Conservation (phyloP, 192 early-diverging fungal species). For the Paraglomus brasilianum region DNA sequence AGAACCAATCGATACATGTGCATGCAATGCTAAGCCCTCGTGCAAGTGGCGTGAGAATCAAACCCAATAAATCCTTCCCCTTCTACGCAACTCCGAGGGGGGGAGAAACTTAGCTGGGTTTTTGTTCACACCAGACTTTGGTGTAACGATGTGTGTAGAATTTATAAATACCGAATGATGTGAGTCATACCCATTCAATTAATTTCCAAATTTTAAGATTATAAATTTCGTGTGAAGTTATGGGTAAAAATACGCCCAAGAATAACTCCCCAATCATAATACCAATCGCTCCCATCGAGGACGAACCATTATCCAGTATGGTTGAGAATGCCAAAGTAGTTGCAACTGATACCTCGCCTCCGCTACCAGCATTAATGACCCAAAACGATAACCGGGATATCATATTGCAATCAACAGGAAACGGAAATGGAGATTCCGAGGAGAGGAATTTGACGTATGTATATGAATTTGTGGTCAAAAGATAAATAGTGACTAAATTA, state of each 20-base stretch:
- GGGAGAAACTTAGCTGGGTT: no score
- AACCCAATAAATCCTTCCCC: no score
- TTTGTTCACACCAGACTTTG: no score
- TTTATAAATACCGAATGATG: no score
- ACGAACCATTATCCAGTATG: conserved; percentile 13
- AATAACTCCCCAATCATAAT: not conserved
- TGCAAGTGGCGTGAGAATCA: no score
- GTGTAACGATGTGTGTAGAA: no score
- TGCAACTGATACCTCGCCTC: conserved; percentile 20
- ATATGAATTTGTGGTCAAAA: not conserved
- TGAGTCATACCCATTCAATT: no score
- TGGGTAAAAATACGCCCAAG: conserved; percentile 15
- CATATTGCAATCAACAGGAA: not conserved
- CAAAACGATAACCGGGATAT: not conserved
- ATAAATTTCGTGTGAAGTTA: not conserved
- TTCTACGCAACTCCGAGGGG: no score
- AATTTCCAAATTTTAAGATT: no score
- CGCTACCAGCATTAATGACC: conserved; percentile 3
- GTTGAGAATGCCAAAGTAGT: conserved; percentile 1
- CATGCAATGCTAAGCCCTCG: no score
- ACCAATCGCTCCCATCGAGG: conserved; percentile 13
- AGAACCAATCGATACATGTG: no score
- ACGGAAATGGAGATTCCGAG: not conserved
- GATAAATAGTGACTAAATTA: not conserved
- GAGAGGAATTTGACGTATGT: conserved; percentile 31